Base-by-base conservation (phyloP, 2,329 filamentous ascomycete species). In the Aspergillus fumigatiaffinis region DNA sequence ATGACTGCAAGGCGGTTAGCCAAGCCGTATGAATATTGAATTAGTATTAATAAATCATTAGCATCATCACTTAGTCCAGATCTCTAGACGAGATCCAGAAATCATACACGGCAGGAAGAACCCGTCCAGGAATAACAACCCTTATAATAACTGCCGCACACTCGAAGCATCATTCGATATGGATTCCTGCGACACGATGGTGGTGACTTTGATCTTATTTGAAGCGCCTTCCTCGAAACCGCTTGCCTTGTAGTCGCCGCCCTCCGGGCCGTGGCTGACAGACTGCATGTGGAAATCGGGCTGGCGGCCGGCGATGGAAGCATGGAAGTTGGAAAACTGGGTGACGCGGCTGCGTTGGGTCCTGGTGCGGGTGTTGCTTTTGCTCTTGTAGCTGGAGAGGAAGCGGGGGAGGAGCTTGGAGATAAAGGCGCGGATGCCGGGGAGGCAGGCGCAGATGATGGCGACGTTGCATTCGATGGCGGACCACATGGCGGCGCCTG, bases 401-500 rank as follows among this genome's bases (percentile, higher is more conserved):
- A 71, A 51, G 28, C 65, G 66, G 1, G 68, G 68, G 46, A 71
- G 55, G 17, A 70, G 49, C 20, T 55, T 60, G 20, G 68, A 64
- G 12, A 71, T 53, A 55, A 70, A 62, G 14, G 66, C 64, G 29
- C 66, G 63, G 3, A 61, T 70, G 41, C 65, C 70, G 5, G 75
- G 74, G 47, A 77, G 71, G 44, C 68, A 75, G 53, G 72, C 73
- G 62, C 73, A 76, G 44, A 77, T 73, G 32, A 77, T 76, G 21
- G 71, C 74, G 52, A 75, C 66, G 47, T 77, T 76, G 59, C 73
- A 71, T 66, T 77, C 75, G 41, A 76, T 67, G 14, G 74, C 68
- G 9, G 74, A 76, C 75, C 75, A 77, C 50, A 74, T 73, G 60
- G 79, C 77, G 35, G 77, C 73, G 20, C 68, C 67, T 32, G 72